Base-by-base conservation (phyloP, 768 basidiomycete species). In the Russula emetica region DNA sequence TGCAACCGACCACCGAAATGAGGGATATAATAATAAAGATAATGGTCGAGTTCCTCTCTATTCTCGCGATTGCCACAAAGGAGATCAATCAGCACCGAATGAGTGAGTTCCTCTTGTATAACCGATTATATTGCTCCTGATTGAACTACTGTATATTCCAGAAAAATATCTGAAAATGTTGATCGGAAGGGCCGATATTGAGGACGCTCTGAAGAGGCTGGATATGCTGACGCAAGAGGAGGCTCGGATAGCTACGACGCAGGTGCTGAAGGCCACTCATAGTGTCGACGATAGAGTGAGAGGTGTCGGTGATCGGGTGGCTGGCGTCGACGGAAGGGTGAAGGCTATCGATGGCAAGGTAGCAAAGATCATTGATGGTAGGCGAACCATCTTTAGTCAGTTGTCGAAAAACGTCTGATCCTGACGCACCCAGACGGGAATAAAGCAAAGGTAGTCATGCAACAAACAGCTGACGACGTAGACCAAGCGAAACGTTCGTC, bases 401-500 rank as follows among this genome's bases (percentile, higher is more conserved):
- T 16, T 24, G 26, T 6, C 2, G 14, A 11, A 16, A 26, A 50
- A 16, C 14, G 13, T 24, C n/a, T 28, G 10, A 38, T 11, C 20
- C 22, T 3, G 10, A 3, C 1, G 2, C 14, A 38, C 22, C 32
- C 34, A 20, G 30, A 55, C 16, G 8, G 36, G 5, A 24, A 16
- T 2, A 11, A 36, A 24, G 36, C 30, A 5, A 10, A 16, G 16
- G 20, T 9, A 32, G 16, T 52, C 30, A 32, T 28, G 8, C 30
- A 28, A 52, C 51, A 52, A 52, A 11, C 51, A 10, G 34, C 36
- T 16, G 14, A 24, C 8, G 36, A 40, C 7, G 24, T 42, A 42
- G 55, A 56, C n/a, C 34, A 56, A 56, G 20, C 24, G 26, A 56
- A 56, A 42, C 40, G 55, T 55, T 16, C 14, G 54, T 26, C 36